A percentile compares a stretch with the other conserved stretches of the same genome.
Evolutionary conservation across 1,284 basidiomycete species (phyloP).

Genomic region (Pseudozyma flocculosa): DNA sequence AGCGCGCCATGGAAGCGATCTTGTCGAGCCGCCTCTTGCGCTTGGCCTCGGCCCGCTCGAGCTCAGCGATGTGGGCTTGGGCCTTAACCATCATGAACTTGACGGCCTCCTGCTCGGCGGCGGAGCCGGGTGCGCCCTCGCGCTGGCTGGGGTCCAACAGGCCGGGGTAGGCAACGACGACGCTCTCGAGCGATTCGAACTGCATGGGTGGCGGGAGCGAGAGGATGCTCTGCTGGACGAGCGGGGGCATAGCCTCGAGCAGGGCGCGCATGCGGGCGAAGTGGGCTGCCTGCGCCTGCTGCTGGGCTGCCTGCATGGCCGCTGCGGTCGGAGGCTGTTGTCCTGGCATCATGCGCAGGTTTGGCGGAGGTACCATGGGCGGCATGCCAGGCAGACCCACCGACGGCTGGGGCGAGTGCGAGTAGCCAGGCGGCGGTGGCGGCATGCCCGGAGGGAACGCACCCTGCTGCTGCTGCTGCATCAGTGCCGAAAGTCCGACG

Average conservation of each 20-base stretch:
- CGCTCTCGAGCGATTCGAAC: constrained; percentile 49
- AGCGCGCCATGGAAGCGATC: constrained; percentile 70
- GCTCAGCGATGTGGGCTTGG: constrained; percentile 36
- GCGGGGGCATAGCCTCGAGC: constrained; percentile 47
- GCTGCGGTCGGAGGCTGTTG: constrained; percentile 14
- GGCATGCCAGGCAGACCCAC: constrained; percentile 12
- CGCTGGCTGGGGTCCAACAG: constrained; percentile 38
- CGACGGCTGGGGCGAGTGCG: background rate
- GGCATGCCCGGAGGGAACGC: constrained; percentile 1
- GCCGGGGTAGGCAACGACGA: constrained; percentile 45
- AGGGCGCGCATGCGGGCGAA: constrained; percentile 51
- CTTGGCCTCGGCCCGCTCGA: constrained; percentile 40
- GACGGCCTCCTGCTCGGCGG: constrained; percentile 43
- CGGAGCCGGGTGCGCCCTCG: constrained; percentile 12
- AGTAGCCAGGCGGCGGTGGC: constrained; percentile 4
- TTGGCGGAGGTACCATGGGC: constrained; percentile 15
- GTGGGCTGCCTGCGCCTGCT: constrained; percentile 41
- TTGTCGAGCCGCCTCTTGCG: constrained; percentile 46
- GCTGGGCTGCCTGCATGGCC: constrained; percentile 28
- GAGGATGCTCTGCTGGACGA: constrained; percentile 48
- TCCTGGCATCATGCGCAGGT: constrained; percentile 1
- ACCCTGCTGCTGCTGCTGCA: constrained; percentile 1
- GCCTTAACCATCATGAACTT: constrained; percentile 42
- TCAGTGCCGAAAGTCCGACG: constrained; percentile 3
- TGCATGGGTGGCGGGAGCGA: constrained; percentile 53